Evolutionary conservation across 83 land plant genomes (phyloP).

Genomic region (Isoetes engelmannii): DNA sequence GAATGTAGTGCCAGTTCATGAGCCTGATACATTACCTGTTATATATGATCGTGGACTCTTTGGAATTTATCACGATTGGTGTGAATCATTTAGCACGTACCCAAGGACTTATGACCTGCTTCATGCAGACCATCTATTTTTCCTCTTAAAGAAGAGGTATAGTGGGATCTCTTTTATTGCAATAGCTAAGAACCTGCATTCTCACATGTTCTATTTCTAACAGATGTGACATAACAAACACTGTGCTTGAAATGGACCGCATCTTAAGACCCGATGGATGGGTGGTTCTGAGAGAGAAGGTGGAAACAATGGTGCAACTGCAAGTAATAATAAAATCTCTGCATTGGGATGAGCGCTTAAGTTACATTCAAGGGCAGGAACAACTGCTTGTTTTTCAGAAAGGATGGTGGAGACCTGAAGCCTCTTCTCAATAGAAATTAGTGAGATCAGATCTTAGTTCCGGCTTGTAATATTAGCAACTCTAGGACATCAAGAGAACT

Average conservation of each 20-base stretch:
- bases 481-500: too few species aligned
- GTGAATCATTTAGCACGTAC: constrained; percentile 22
- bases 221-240: constrained; percentile 27
- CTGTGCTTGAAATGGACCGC: constrained; percentile 62
- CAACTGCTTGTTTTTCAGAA: constrained; percentile 64
- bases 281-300: constrained; percentile 63
- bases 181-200: not conserved
- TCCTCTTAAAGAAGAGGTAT: constrained; percentile 6
- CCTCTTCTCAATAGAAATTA: not conserved
- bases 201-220: not conserved
- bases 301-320: constrained; percentile 43
- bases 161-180: not conserved
- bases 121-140: constrained; percentile 18
- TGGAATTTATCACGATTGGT: constrained; percentile 23
- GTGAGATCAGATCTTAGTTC: too few species aligned
- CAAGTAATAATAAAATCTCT: constrained; percentile 45
- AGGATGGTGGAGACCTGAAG: constrained; percentile 50
- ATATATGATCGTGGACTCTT: constrained; percentile 19
- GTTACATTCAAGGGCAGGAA: constrained; percentile 41
- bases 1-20: constrained; percentile 17
- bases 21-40: constrained; percentile 18
- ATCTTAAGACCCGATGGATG: constrained; percentile 64
- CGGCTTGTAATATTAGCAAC: too few species aligned
- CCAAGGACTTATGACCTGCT: constrained; percentile 19
- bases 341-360: constrained; percentile 63